These are phyloP conservation scores for Pugionium dolabratum DNA, from an alignment of 345 rosid species.

Conservation along the genomic window DNA sequence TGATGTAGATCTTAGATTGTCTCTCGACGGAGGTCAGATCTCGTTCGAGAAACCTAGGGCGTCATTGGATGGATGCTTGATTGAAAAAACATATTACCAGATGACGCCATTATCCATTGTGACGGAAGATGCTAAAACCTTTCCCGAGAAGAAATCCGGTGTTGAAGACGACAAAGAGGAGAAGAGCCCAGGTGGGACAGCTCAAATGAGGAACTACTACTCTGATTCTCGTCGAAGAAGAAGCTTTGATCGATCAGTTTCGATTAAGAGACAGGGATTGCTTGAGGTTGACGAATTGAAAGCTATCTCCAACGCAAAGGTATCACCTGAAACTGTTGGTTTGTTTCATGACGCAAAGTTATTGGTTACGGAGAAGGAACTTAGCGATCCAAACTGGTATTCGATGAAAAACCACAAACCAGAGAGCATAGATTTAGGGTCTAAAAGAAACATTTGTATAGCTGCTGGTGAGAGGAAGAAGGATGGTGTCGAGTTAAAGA, in stretches of 20 bases:
- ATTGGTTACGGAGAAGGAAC: conserved; percentile 58
- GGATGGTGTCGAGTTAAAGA: conserved; percentile 28
- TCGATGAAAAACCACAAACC: conserved; percentile 44
- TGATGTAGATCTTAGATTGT: conserved; percentile 66
- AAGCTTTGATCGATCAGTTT: conserved; percentile 70
- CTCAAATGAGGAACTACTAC: conserved; percentile 77
- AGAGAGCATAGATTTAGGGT: conserved; percentile 42
- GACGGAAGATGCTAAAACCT: conserved; percentile 51
- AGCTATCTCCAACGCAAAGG: conserved; percentile 58
- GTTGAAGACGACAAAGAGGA: conserved; percentile 35
- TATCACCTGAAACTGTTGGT: conserved; percentile 67
- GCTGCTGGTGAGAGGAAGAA: conserved; percentile 42
- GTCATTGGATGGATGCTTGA: conserved; percentile 77
- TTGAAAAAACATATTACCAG: conserved; percentile 57
- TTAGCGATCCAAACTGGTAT: conserved; percentile 61
- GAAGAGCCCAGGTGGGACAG: conserved; percentile 71
- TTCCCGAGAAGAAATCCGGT: conserved; percentile 10
- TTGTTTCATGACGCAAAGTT: conserved; percentile 62
- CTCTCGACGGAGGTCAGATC: conserved; percentile 56
- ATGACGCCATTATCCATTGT: conserved; percentile 52
- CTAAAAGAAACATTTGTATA: conserved; percentile 54
- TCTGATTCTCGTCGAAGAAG: conserved; percentile 61
- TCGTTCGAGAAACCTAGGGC: conserved; percentile 78
- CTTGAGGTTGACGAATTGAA: conserved; percentile 70
- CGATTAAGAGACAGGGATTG: conserved; percentile 52